A percentile compares a stretch with the other conserved stretches of the same genome.
These are phyloP conservation scores for Ophidiomyces ophidiicola DNA, from an alignment of 2,329 filamentous ascomycete genomes.

Conservation along the genomic window DNA sequence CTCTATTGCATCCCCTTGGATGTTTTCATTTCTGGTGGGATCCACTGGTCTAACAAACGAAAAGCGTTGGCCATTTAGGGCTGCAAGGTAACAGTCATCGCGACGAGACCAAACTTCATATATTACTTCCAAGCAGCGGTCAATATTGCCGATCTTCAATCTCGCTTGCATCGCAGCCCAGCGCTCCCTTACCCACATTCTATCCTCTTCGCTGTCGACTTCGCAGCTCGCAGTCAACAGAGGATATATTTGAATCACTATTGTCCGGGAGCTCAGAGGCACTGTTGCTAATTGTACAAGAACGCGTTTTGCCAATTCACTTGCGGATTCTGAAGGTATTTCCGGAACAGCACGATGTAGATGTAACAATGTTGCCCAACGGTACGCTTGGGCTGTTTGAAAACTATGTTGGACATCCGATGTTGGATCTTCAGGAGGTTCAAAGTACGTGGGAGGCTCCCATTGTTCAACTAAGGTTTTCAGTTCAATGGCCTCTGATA, in stretches of 20 bases:
- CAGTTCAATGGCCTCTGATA: slow-evolving; percentile 50
- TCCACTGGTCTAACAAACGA: slow-evolving; percentile 15
- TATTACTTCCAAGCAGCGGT: slow-evolving; percentile 52
- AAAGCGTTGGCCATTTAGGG: slow-evolving; percentile 22
- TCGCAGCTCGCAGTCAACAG: slow-evolving; percentile 57
- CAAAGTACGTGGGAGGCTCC: slow-evolving; percentile 47
- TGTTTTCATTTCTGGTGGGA: slow-evolving; percentile 13
- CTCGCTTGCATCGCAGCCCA: slow-evolving; percentile 50
- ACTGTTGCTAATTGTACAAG: slow-evolving; percentile 52
- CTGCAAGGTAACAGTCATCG: slow-evolving; percentile 41
- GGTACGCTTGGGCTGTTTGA: slow-evolving; percentile 55
- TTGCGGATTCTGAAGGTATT: slow-evolving; percentile 47
- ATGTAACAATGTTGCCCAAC: slow-evolving; percentile 54
- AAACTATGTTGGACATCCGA: slow-evolving; percentile 52
- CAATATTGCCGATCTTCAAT: slow-evolving; percentile 56
- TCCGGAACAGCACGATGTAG: slow-evolving; percentile 58
- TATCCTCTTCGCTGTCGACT: slow-evolving; percentile 45
- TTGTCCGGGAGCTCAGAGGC: slow-evolving; percentile 48
- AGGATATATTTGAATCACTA: slow-evolving; percentile 59
- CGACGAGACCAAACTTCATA: slow-evolving; percentile 55
- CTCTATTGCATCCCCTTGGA: slow-evolving; percentile 4
- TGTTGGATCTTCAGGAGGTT: slow-evolving; percentile 51
- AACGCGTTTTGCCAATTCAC: slow-evolving; percentile 49
- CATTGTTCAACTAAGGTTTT: slow-evolving; percentile 50
- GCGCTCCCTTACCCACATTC: slow-evolving; percentile 51